Conservation (phyloP, 164 flowering plant genomes). For the Annona squamosa region DNA sequence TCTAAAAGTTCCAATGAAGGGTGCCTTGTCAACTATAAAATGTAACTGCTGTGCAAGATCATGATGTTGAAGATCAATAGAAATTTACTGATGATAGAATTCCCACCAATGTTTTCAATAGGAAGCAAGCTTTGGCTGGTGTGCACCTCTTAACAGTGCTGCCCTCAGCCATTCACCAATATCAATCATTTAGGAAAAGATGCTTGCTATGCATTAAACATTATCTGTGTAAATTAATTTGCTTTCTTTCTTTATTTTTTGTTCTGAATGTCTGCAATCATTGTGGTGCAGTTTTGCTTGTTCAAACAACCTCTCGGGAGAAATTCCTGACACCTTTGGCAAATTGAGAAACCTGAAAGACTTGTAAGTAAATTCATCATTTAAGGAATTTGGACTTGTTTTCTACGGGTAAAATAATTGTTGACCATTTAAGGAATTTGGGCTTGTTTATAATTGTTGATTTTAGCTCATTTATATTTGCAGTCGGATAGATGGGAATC, state of each 20-base stretch:
- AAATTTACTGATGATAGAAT: too few species aligned
- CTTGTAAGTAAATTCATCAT: constrained; percentile 34
- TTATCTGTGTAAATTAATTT: not conserved
- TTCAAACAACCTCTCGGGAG: constrained; percentile 44
- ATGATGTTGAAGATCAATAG: too few species aligned
- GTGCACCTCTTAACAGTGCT: not conserved
- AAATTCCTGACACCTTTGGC: constrained; percentile 36
- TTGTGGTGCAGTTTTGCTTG: constrained; percentile 22
- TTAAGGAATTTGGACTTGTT: not conserved
- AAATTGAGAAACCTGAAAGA: constrained; percentile 35
- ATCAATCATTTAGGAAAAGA: not conserved
- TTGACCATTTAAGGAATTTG: not conserved
- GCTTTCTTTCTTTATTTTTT: too few species aligned
- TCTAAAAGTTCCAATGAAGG: too few species aligned
- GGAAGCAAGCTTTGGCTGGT: not conserved
- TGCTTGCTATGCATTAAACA: not conserved
- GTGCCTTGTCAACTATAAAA: too few species aligned
- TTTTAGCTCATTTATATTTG: constrained; percentile 11
- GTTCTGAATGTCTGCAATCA: not conserved
- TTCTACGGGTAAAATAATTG: not conserved
- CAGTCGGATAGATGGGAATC: constrained; percentile 70
- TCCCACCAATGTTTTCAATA: too few species aligned
- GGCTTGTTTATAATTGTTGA: not conserved
- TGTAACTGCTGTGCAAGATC: too few species aligned
- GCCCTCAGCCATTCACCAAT: not conserved